Base-by-base conservation (phyloP, 1,284 basidiomycete species). In the Phenoliferia sp. region DNA sequence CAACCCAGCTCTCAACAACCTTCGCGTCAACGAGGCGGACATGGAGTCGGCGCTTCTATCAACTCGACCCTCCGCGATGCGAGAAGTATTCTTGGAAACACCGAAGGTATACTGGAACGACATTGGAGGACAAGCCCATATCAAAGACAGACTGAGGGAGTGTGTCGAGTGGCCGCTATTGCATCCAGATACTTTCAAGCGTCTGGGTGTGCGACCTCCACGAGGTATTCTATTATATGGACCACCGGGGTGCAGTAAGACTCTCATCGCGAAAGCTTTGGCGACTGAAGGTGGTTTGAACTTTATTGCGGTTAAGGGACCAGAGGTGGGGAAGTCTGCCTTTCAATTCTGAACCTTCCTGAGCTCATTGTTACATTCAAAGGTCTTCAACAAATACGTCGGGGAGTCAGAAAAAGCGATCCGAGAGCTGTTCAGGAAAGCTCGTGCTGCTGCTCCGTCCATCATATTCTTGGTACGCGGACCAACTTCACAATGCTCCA, bases 201-300 rank as follows among this genome's bases (percentile, higher is more conserved):
- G 94, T 19, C 82, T 99, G 0, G 96, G 96, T 2, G 90, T 97
- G 22, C 84, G 84, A 55, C 89, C 95, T 3, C 94, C 95, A 0
- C 87, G 89, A 68, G 96, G 96, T 0, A 87, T 98, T 3, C 81
- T 99, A 57, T 81, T 99, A 22, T 99, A 97, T 79, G 96, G 96
- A 1, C 96, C 96, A 10, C 96, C 96, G 0, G 95, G 96, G 12
- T 99, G 96, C 77, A 93, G 90, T 76, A 99, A 99, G 82, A 99
- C 96, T 0, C 83, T 99, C 57, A 87, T 95, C 29, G 96, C 93
- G 0, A 87, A 93, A 64, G 95, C 96, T 0, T 88, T 95, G 74
- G 96, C 96, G 3, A 90, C 88, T 35, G 95, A 98, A 79, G 93
- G 92, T 72, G 94, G 93, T 0, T 86, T 98, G 70, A 99, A 99